Base-by-base conservation (phyloP, 1,284 basidiomycete species). In the Boletus albobrunnescens region DNA sequence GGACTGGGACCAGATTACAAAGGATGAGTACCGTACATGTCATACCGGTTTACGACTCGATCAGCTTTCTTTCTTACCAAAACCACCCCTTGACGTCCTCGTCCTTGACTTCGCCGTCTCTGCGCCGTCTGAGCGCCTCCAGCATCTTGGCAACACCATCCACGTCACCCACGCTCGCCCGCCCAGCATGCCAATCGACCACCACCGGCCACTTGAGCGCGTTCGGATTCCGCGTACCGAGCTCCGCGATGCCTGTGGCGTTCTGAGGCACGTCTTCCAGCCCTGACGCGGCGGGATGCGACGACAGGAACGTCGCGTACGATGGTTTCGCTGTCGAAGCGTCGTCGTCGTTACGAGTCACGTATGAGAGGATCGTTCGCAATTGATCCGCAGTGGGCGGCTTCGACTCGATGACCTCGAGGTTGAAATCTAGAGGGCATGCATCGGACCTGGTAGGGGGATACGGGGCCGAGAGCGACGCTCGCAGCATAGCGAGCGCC, bases 141-240 rank as follows among this genome's bases (percentile, higher is more conserved):
- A 88, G 56, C 13, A 89, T 81, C 2, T 60, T 59, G 42, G 74
- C 77, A 14, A 87, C 85, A 16, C 81, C 80, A 7, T 84, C 80
- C n/a, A 82, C 67, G 46, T 83, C 77, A 0, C 86, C 86, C 0
- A 87, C 66, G 22, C 74, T 75, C 11, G 78, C 84, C 36, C 72
- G 72, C 1, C 86, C 86, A n/a, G 70, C 74, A n/a, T 71, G 64
- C 86, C 87, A 89, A 55, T 89, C 80, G 3, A 89, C 87, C 1
- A 89, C 84, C 39, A 89, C 76, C 0, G 87, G 86, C 84, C 84
- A 89, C 57, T 81, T 86, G 51, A 87, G 60, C 13, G 74, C 75
- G 13, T 68, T 72, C 0, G 81, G 82, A 44, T 82, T 81, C 59
- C 71, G 69, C 24, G 65, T 53, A 0, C 73, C 84, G 8, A 85